Evolutionary conservation across 2,329 filamentous ascomycete species (phyloP).

Genomic region (Fusarium equiseti): DNA sequence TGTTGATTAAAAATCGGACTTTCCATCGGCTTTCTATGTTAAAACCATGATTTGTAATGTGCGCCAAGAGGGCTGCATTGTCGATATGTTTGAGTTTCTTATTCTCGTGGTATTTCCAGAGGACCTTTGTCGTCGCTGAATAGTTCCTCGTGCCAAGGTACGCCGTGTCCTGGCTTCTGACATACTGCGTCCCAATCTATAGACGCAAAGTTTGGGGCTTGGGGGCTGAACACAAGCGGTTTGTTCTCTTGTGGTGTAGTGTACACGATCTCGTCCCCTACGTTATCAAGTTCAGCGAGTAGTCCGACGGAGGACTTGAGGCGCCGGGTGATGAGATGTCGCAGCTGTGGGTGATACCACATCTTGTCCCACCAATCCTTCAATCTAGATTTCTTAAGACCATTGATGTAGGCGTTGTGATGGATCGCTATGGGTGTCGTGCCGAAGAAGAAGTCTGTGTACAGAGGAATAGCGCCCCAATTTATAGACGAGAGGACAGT

Average conservation of each 20-base stretch:
- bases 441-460: slow-evolving; percentile 55
- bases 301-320: slow-evolving; percentile 24
- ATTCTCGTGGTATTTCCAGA: slow-evolving; percentile 26
- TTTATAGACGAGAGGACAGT: slow-evolving; percentile 30
- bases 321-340: slow-evolving; percentile 48
- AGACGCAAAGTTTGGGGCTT: slow-evolving; percentile 35
- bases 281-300: slow-evolving; percentile 33
- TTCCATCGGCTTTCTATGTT: background rate
- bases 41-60: slow-evolving; percentile 7
- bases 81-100: background rate
- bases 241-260: slow-evolving; percentile 36
- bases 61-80: slow-evolving; percentile 6
- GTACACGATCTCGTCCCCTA: slow-evolving; percentile 40
- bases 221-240: slow-evolving; percentile 45
- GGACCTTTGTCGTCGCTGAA: slow-evolving; percentile 52
- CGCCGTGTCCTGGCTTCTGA: slow-evolving; percentile 44
- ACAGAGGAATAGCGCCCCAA: slow-evolving; percentile 53
- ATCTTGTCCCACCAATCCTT: slow-evolving; percentile 53
- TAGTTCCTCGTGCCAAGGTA: slow-evolving; percentile 51
- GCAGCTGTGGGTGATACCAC: slow-evolving; percentile 53
- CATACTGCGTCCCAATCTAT: slow-evolving; percentile 53
- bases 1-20: background rate
- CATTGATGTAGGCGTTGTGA: slow-evolving; percentile 53
- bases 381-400: slow-evolving; percentile 50
- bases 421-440: slow-evolving; percentile 53